These are phyloP conservation scores for Carex sylvatica DNA, from an alignment of 202 grass and related monocot genomes.

Conservation along the genomic window DNA sequence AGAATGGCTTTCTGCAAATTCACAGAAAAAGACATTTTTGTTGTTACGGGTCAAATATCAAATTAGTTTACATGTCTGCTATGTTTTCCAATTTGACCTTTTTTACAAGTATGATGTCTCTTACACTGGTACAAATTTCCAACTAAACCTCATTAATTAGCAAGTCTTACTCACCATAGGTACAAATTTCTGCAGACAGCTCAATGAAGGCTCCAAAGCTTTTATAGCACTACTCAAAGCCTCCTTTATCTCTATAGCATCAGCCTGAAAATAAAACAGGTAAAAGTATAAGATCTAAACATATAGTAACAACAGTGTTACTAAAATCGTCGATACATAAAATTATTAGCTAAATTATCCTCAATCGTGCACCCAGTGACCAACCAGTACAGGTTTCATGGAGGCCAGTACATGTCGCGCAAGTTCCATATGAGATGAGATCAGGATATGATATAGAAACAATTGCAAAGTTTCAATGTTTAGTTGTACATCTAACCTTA, in stretches of 20 bases:
- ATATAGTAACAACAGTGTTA: neutral
- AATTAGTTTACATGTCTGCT: neutral
- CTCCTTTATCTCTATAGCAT: constrained; percentile 50
- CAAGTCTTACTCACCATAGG: constrained; percentile 21
- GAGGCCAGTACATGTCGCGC: neutral
- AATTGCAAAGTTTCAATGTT: neutral
- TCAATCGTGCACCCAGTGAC: neutral
- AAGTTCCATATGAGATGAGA: neutral
- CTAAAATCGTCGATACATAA: neutral
- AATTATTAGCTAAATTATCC: neutral
- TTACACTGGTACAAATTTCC: neutral
- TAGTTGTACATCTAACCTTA: neutral
- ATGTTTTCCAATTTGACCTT: neutral
- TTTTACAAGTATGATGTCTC: neutral
- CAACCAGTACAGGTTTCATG: neutral
- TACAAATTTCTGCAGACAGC: constrained; percentile 18
- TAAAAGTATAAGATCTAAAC: constrained; percentile 14
- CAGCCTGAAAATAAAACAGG: constrained; percentile 36
- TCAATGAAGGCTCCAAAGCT: constrained; percentile 41
- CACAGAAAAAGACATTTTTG: neutral
- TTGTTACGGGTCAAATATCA: neutral
- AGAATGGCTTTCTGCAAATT: neutral
- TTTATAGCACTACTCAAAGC: constrained; percentile 42
- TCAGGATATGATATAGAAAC: neutral
- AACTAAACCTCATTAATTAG: neutral